Base-by-base conservation (phyloP, 768 basidiomycete species). In the Mycena vitilis region DNA sequence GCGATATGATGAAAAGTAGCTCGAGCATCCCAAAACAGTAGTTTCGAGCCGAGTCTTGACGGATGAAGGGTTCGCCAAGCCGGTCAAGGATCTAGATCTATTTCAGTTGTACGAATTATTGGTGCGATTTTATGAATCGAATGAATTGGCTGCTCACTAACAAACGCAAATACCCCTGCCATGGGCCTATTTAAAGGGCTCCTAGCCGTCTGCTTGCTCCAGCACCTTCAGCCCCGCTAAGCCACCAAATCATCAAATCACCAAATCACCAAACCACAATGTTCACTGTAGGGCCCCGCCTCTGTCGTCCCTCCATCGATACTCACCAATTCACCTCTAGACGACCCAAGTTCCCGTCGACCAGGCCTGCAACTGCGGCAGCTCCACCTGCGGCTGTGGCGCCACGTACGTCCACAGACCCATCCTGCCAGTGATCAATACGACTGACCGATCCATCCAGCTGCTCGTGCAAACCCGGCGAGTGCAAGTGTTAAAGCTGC, bases 361-460 rank as follows among this genome's bases (percentile, higher is more conserved):
- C 54, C 54, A 56, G 38, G 54, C 54, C 22, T 56, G 54, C 38
- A 56, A 23, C 37, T 56, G 54, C 54, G 54, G 47, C 8, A 48
- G n/a, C n/a, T 48, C 47, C 47, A 48, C 15, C 47, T 48, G 47
- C 22, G 13, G 13, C 20, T 48, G 47, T 13, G 22, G 54, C 54
- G 54, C 38, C 40, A 40, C 13, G 54, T 56, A 23, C 4, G 36
- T 22, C 10, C 22, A 2, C 37, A 48, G n/a, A 23, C 22, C 20
- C n/a, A n/a, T n/a, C n/a, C n/a, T 22, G 1, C 7, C 44, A 23
- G 22, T 22, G 4, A 12, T 15, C 15, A 40, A 23, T 9, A 4
- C 22, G 38, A 40, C 37, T 56, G 54, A 56, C 54, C 13, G 15
- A 7, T 40, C 16, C 20, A 5, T 20, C 23, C 51, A 56, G 54